Evolutionary conservation across 2,329 filamentous ascomycete species (phyloP), one percentile per base, ranked within the genome.

Genomic region (Amauroascus verrucosus): DNA sequence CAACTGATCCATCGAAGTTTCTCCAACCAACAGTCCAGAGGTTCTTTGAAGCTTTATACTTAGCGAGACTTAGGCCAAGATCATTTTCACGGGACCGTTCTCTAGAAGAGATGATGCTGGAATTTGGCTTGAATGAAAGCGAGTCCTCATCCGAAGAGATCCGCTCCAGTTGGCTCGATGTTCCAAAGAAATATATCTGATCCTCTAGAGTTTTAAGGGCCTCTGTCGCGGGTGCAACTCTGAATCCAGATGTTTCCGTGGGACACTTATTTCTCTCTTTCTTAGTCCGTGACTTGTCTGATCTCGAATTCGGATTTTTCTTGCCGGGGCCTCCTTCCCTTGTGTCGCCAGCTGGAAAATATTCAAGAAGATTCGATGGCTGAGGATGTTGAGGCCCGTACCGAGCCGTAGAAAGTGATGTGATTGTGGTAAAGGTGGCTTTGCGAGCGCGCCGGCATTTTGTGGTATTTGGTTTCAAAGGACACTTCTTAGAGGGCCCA

Each of bases 141-240:
- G 33, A 16, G 13, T 35, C 33, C 18, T 53, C 44, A 16, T 33
- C 26, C 18, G 24, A 43, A 24, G 33, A 41, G 24, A 28, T 24
- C 52, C 77, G 72, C 13, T 83, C 84, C 22, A 95, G 71, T 65
- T 95, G 88, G 65, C 88, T 94, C 1, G 85, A 90, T 0, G 88
- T 93, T 1, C 88, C 88, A 68, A 95, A 95, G 0, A 94, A 70
- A 63, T 90, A 86, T 56, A 89, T 81, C 64, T 93, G 88, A 1
- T 78, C 73, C 2, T 79, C 75, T 13, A 85, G 78, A 59, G 84
- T 77, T 50, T 78, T 78, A 41, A 84, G 68, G 1, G 87, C 88
- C 22, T 84, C 78, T 46, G 72, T 73, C 0, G 88, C 88, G 0
- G 86, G 87, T 9, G 87, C 71, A 1, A 94, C 70, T 3, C 80